A percentile compares a stretch with the other conserved stretches of the same genome.
Conservation (phyloP, 2,329 filamentous ascomycete species). For the Neoscytalidium dimidiatum region DNA sequence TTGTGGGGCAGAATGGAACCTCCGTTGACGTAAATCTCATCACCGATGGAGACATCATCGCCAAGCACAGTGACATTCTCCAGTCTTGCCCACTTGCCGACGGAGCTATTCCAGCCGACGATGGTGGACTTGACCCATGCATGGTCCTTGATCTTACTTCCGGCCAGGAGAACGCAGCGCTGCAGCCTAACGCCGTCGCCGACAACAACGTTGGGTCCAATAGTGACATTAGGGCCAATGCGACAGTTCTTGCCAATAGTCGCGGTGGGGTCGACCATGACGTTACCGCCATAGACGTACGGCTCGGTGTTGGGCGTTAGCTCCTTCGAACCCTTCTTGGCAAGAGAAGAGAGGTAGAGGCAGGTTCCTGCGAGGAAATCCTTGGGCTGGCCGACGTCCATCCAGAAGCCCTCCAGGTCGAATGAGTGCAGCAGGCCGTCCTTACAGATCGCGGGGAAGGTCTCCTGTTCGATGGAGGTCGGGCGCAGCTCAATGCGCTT, state of each 20-base stretch:
- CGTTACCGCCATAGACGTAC: conserved; percentile 90
- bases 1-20: conserved; percentile 95
- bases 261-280: conserved; percentile 88
- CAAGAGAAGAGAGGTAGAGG: conserved; percentile 88
- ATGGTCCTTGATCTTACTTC: conserved; percentile 96
- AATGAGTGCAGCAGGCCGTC: conserved; percentile 94
- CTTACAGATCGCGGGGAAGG: conserved; percentile 89
- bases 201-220: conserved; percentile 88
- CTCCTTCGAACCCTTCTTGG: conserved; percentile 85
- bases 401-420: conserved; percentile 97
- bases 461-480: conserved; percentile 98
- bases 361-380: conserved; percentile 97
- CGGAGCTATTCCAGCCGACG: conserved; percentile 95
- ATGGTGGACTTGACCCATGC: conserved; percentile 97
- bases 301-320: conserved; percentile 73
- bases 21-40: conserved; percentile 98
- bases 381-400: conserved; percentile 98
- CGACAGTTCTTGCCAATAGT: conserved; percentile 99
- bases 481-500: conserved; percentile 92
- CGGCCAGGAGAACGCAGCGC: conserved; percentile 84
- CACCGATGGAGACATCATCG: conserved; percentile 95
- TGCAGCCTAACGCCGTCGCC: conserved; percentile 94
- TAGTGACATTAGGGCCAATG: conserved; percentile 95
- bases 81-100: conserved; percentile 92
- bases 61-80: conserved; percentile 98